A percentile compares a stretch with the other conserved stretches of the same genome.
phyloP scores from a whole-genome alignment of 768 basidiomycete species.

The Neoboletus subvelutipes region DNA sequence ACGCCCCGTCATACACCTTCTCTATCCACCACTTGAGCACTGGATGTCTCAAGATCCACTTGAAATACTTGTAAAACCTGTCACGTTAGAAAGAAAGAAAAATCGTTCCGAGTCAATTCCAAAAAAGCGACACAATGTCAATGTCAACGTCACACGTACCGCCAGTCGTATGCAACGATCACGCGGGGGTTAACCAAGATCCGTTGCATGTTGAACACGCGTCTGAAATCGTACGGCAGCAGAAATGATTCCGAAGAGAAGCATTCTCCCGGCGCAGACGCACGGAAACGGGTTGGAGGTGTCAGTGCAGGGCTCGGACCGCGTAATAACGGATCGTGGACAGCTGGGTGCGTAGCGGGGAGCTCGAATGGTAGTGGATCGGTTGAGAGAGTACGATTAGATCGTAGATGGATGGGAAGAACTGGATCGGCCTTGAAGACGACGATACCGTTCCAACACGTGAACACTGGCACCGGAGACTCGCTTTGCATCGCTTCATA shows the following conservation, averaged over 20 bases:
- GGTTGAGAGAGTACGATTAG: constrained; percentile 37
- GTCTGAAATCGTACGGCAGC: constrained; percentile 43
- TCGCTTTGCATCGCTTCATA: constrained; percentile 36
- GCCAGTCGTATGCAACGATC: constrained; percentile 38
- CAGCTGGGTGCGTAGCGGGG: constrained; percentile 16
- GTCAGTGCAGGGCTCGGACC: constrained; percentile 22
- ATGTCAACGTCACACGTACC: constrained; percentile 20
- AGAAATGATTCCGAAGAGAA: constrained; percentile 39
- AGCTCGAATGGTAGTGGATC: constrained; percentile 25
- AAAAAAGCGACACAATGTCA: too few relatives aligned
- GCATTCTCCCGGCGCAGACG: constrained; percentile 17
- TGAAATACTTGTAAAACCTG: constrained; percentile 35
- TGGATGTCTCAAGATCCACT: constrained; percentile 39
- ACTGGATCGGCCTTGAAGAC: constrained; percentile 42
- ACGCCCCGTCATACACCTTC: constrained; percentile 36
- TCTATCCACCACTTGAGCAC: constrained; percentile 43
- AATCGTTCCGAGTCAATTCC: not conserved
- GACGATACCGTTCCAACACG: constrained; percentile 48
- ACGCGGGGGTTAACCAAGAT: constrained; percentile 42
- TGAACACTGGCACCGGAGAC: constrained; percentile 42
- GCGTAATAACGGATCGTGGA: constrained; percentile 4
- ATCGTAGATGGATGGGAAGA: constrained; percentile 39
- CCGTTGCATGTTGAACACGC: constrained; percentile 36
- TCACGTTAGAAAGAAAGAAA: constrained; percentile 6
- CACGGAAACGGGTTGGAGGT: constrained; percentile 17